Conservation (phyloP, 345 rosid genomes). For the Gossypioides kirkii region DNA sequence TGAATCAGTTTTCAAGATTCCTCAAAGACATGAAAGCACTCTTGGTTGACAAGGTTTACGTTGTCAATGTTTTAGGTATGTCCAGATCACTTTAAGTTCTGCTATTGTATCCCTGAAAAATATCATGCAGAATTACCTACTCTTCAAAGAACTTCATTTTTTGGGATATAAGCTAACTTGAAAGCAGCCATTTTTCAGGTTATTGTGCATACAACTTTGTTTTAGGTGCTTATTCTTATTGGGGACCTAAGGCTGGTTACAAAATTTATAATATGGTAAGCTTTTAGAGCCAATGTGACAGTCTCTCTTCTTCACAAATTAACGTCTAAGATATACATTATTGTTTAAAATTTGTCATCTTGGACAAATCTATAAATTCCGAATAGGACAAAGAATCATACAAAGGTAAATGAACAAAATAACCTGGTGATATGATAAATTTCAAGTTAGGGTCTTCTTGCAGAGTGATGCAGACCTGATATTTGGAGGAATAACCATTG, state of each 20-base stretch:
- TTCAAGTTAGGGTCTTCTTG: slow-evolving; percentile 17
- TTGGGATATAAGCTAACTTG: slow-evolving; percentile 4
- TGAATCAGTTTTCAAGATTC: slow-evolving; percentile 51
- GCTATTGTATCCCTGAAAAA: background rate
- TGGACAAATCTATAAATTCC: background rate
- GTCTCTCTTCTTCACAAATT: background rate
- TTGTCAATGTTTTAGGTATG: slow-evolving; percentile 75
- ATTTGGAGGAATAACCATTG: slow-evolving; percentile 84
- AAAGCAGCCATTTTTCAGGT: slow-evolving; percentile 42
- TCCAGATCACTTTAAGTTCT: background rate
- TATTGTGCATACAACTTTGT: slow-evolving; percentile 84
- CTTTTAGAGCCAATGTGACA: background rate
- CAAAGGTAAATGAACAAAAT: too few relatives aligned
- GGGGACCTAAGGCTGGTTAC: slow-evolving; percentile 97
- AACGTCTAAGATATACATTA: background rate
- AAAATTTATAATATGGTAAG: slow-evolving; percentile 50
- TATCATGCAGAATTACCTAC: background rate
- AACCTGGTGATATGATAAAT: slow-evolving; percentile 12
- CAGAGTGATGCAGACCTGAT: slow-evolving; percentile 83
- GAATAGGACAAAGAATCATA: background rate
- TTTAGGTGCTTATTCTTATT: slow-evolving; percentile 90
- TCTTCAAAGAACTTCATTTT: background rate
- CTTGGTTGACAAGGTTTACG: slow-evolving; percentile 57
- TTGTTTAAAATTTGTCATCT: background rate
- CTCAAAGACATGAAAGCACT: slow-evolving; percentile 58